Conservation (phyloP, 441 rosid species). For the Erysimum cheiri region DNA sequence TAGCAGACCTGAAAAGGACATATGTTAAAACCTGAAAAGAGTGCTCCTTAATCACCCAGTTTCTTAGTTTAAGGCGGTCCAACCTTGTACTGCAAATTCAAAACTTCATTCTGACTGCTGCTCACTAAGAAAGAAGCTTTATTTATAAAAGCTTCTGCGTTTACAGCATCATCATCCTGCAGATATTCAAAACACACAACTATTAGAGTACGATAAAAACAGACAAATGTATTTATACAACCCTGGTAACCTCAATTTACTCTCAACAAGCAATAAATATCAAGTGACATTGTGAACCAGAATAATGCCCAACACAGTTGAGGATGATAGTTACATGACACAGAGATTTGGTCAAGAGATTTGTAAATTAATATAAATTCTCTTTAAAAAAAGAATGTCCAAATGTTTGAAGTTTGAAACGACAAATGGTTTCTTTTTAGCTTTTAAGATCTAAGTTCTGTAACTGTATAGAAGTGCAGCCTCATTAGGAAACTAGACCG, state of each 20-base stretch:
- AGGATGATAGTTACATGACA: slow-evolving; percentile 8
- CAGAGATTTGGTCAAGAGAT: slow-evolving; percentile 18
- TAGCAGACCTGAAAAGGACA: slow-evolving; percentile 72
- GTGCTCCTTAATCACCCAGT: slow-evolving; percentile 12
- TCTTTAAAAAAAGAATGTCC: not conserved
- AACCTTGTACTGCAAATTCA: slow-evolving; percentile 95
- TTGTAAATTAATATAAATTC: not conserved
- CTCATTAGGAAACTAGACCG: not conserved
- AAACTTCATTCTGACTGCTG: slow-evolving; percentile 91
- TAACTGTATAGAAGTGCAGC: not conserved
- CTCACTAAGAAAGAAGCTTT: slow-evolving; percentile 99
- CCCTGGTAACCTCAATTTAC: slow-evolving; percentile 10
- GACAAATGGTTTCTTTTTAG: slow-evolving; percentile 1
- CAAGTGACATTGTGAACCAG: slow-evolving; percentile 8
- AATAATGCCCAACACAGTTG: not conserved
- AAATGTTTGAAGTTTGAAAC: slow-evolving; percentile 1
- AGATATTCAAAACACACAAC: slow-evolving; percentile 38
- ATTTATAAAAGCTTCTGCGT: slow-evolving; percentile 96
- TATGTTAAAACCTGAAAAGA: slow-evolving; percentile 16
- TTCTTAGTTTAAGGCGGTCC: slow-evolving; percentile 20
- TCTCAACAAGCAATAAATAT: not conserved
- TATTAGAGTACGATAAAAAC: not conserved
- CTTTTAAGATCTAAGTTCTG: slow-evolving; percentile 1
- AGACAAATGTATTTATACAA: slow-evolving; percentile 12
- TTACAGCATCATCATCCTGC: slow-evolving; percentile 97